Evolutionary conservation across 2,329 filamentous ascomycete species (phyloP), one percentile per base, ranked within the genome.

Genomic region (Cyphellophora attinorum): DNA sequence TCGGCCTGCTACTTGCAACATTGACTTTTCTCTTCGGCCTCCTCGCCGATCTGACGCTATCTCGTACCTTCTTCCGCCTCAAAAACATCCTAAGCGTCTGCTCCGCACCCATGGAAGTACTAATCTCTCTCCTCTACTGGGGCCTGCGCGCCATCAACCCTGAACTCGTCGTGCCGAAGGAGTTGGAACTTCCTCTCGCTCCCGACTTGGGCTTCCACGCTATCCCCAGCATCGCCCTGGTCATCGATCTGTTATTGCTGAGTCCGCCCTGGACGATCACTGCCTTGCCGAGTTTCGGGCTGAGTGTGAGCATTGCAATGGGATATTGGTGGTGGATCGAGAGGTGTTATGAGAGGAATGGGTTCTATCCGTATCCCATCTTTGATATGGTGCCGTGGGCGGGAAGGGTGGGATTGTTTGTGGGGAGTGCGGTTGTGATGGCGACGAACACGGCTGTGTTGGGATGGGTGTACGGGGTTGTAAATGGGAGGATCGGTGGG

Each of bases 311-410:
- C 8, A 64, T 78, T 33, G 74, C 74, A 1, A 67, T 76, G 39
- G 57, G 59, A 5, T 79, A 79, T 49, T 79, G 74, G 74, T 65
- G 70, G 44, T 79, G 75, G 75, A 67, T 79, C 35, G 75, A 79
- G 54, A 55, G 60, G 27, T 79, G 74, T 53, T 77, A 68, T 44
- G 49, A 55, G 8, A 58, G 67, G 36, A 79, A 79, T 46, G 70
- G 73, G 35, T 78, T 69, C 56, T 77, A 68, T 42, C 85, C 86
- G 0, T 94, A 95, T 56, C 86, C 88, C 1, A 70, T 94, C 16
- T 89, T 95, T 44, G 77, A 67, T 6, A 54, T 82, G 29, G 61
- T 93, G 27, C 69, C 66, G 32, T 81, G 76, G 0, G 53, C 62
- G 31, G 78, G 85, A 51, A 72, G 88, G 13, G 62, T 77, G 6